Percentiles rank a stretch among this genome's conserved stretches.
phyloP scores from a whole-genome alignment of 441 rosid species.

The Macaranga tanarius region DNA sequence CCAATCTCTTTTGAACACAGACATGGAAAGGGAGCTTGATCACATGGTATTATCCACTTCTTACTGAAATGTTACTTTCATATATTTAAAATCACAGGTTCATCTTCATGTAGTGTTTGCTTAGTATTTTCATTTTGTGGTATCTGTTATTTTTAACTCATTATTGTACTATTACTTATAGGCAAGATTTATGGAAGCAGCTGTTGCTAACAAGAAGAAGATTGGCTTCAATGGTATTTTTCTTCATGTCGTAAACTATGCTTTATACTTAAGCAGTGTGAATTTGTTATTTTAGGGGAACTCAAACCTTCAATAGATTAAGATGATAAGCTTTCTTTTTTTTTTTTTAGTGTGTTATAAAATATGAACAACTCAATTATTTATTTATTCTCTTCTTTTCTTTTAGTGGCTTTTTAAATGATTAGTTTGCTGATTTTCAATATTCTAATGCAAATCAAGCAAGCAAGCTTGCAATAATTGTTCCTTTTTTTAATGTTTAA shows the following conservation, averaged over 20 bases:
- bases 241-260: conserved; percentile 14
- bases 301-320: background rate
- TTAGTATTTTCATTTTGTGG: background rate
- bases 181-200: conserved; percentile 87
- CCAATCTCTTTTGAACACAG: conserved; percentile 89
- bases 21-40: conserved; percentile 93
- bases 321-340: background rate
- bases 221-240: conserved; percentile 87
- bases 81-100: background rate
- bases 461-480: background rate
- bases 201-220: conserved; percentile 92
- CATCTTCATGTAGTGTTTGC: background rate
- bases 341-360: background rate
- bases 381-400: background rate
- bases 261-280: background rate
- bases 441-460: background rate
- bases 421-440: background rate
- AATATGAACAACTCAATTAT: background rate
- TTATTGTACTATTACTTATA: conserved; percentile 20
- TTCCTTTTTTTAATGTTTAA: background rate
- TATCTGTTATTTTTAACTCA: conserved; percentile 7
- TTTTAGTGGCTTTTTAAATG: background rate
- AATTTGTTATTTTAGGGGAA: conserved; percentile 1
- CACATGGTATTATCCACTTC: conserved; percentile 53
- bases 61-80: background rate